Percentiles rank a stretch among this genome's conserved stretches.
Conservation (phyloP, 129 eudicot species). For the Daucus carota region DNA sequence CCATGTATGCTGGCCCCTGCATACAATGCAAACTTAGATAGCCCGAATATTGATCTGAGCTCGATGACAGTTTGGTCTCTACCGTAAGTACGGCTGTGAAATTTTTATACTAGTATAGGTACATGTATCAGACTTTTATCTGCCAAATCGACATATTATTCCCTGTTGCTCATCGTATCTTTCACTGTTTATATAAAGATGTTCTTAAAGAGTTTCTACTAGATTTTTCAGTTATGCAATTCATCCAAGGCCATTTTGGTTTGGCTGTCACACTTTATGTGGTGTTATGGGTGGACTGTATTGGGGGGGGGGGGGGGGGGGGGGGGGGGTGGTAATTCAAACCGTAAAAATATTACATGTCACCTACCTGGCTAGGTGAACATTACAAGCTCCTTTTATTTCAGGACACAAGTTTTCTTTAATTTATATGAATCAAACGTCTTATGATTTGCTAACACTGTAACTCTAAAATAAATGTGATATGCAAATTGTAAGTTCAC, state of each 20-base stretch:
- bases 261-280: background rate
- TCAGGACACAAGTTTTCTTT: background rate
- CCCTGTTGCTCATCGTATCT: background rate
- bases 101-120: background rate
- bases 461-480: background rate
- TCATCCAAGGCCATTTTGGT: background rate
- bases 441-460: background rate
- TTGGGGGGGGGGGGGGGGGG: too few species aligned
- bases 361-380: background rate
- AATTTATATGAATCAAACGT: background rate
- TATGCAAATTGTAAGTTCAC: background rate
- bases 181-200: background rate
- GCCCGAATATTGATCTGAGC: slow-evolving; percentile 22
- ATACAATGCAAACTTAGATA: slow-evolving; percentile 14
- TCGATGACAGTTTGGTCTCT: slow-evolving; percentile 66
- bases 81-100: slow-evolving; percentile 55
- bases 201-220: background rate
- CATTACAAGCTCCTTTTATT: background rate
- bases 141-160: background rate
- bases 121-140: background rate
- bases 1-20: slow-evolving; percentile 86
- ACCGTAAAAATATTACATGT: background rate
- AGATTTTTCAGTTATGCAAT: background rate
- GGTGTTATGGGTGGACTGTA: background rate
- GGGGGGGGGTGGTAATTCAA: background rate